A percentile compares a stretch with the other conserved stretches of the same genome.
These are phyloP conservation scores for Clonostachys solani DNA, from an alignment of 2,329 filamentous ascomycete species.

Conservation along the genomic window DNA sequence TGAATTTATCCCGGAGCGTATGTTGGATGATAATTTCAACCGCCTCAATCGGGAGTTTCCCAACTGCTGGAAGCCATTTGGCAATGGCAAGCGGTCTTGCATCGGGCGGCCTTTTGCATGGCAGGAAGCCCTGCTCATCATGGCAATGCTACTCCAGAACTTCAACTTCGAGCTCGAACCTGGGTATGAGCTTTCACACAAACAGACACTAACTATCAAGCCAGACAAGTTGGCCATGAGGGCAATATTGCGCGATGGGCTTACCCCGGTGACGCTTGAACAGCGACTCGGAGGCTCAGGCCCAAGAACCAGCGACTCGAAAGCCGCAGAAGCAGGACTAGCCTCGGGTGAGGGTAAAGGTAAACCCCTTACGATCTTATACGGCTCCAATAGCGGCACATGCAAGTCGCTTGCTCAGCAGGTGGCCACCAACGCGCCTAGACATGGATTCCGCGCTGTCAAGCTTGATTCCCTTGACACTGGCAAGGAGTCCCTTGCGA, in stretches of 20 bases:
- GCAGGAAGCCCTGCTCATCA: constrained; percentile 63
- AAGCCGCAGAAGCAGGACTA: constrained; percentile 7
- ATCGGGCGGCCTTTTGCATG: constrained; percentile 72
- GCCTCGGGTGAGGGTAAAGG: not conserved
- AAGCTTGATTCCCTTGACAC: constrained; percentile 56
- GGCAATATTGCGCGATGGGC: constrained; percentile 41
- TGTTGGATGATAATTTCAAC: constrained; percentile 65
- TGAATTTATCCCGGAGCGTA: constrained; percentile 66
- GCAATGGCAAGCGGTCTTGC: constrained; percentile 65
- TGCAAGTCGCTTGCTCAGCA: constrained; percentile 60
- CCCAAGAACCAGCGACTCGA: not conserved
- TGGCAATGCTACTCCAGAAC: constrained; percentile 64
- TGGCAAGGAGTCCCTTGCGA: constrained; percentile 19
- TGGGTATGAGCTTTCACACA: constrained; percentile 44
- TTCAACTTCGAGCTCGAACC: constrained; percentile 47
- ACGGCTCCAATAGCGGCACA: constrained; percentile 62
- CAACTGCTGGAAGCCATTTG: constrained; percentile 70
- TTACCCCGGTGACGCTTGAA: constrained; percentile 30
- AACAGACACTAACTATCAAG: constrained; percentile 53
- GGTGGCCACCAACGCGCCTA: constrained; percentile 48
- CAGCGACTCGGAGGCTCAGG: constrained; percentile 24
- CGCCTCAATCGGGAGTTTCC: constrained; percentile 38
- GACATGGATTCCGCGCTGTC: constrained; percentile 42
- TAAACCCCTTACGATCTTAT: constrained; percentile 45
- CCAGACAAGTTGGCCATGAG: constrained; percentile 56